Evolutionary conservation across 1,284 basidiomycete genomes (phyloP).

Genomic region (Hypsizygus ulmarius): DNA sequence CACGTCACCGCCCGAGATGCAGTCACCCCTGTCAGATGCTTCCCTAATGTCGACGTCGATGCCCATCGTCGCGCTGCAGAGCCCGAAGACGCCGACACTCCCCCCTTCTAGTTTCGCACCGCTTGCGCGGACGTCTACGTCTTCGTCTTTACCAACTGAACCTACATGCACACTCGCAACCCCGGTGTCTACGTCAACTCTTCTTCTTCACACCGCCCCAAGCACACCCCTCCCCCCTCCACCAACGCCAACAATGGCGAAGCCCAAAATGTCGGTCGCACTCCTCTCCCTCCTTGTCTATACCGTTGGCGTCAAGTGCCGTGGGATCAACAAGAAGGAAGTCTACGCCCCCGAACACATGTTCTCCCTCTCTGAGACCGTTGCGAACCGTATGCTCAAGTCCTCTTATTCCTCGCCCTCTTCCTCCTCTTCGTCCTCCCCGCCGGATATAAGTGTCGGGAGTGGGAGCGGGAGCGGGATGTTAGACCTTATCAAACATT

Average conservation of each 20-base stretch:
- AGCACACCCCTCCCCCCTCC: background rate
- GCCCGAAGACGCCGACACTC: too few relatives aligned
- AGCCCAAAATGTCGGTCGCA: slow-evolving; percentile 70
- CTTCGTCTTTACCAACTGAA: too few relatives aligned
- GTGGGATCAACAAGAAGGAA: slow-evolving; percentile 92
- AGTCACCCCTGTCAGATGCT: too few relatives aligned
- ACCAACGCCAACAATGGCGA: slow-evolving; percentile 22
- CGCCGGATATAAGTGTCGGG: background rate
- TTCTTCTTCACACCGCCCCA: background rate
- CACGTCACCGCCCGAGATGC: too few relatives aligned
- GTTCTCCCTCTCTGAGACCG: slow-evolving; percentile 90
- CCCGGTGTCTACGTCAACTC: background rate
- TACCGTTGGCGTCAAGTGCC: slow-evolving; percentile 93
- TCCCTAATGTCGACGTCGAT: too few relatives aligned
- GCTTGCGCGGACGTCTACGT: too few relatives aligned
- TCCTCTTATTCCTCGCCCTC: slow-evolving; percentile 16
- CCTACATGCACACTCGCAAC: too few relatives aligned
- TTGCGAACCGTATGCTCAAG: slow-evolving; percentile 64
- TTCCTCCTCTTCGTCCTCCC: background rate
- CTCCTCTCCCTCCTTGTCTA: slow-evolving; percentile 85
- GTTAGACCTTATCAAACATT: slow-evolving; percentile 88
- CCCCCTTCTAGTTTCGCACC: too few relatives aligned
- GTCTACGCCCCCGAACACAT: slow-evolving; percentile 86
- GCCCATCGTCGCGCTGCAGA: too few relatives aligned
- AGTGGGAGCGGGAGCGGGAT: slow-evolving; percentile 24